Evolutionary conservation across 139 green algal genomes (phyloP), one percentile per base, ranked within the genome.

Genomic region (Mychonastes homosphaera): DNA sequence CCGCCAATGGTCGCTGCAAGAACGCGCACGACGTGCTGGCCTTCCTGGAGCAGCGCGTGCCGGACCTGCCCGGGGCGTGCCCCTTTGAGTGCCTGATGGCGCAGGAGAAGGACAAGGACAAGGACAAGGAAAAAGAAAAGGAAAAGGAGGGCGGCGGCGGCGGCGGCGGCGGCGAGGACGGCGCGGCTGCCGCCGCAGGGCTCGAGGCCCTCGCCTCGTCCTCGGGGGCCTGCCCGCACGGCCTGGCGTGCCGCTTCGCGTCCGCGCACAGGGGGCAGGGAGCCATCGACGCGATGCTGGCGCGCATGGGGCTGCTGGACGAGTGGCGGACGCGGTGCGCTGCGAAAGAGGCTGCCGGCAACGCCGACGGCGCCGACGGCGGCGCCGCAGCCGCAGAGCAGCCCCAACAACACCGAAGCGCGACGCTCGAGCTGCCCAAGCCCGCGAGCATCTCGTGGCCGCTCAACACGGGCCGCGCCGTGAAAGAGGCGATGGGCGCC

Each of bases 161-260:
- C n/a, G n/a, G n/a, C 32, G 3, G 30, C 30, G 0, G 68, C 68
- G 16, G 48, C 85, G n/a, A 85, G 79, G 64, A 67, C 39, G 73
- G 1, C 67, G 79, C 7, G n/a, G 50, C 12, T 92, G 86, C 74
- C 74, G 56, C 19, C 88, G 81, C 71, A 78, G 62, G n/a, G n/a
- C n/a, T n/a, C 33, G 86, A 95, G 46, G 86, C 94, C 49, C 48
- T 84, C 4, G 53, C 59, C 2, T 58, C 60, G 4, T 92, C 73
- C 52, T 28, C 89, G 13, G 26, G n/a, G 6, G 21, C n/a, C 12
- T 89, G 88, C 63, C 65, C 67, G 3, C 41, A 43, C 2, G 84
- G 91, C 27, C 63, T 94, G 43, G 85, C 83, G 15, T 87, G 87
- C 6, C 36, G 15, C 26, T 95, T 87, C 54, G 79, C 79, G 1